These are phyloP conservation scores for Tilletia indica DNA, from an alignment of 1,284 basidiomycete species.

Conservation along the genomic window DNA sequence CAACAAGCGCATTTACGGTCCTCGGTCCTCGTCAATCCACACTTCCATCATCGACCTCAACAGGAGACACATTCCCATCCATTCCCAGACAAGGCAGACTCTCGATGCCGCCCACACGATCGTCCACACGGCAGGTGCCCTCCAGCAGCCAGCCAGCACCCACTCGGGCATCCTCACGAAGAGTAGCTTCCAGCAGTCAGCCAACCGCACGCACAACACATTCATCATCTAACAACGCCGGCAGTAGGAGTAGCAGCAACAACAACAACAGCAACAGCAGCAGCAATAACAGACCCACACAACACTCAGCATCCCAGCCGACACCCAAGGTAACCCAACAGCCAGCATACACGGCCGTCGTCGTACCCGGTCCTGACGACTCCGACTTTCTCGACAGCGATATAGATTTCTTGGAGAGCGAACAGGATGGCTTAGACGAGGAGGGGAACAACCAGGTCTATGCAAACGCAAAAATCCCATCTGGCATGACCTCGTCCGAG, in stretches of 20 bases:
- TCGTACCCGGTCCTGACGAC: constrained; percentile 13
- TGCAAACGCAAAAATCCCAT: neutral
- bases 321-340: neutral
- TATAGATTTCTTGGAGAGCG: neutral
- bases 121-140: neutral
- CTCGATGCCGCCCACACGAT: neutral
- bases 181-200: too few species aligned
- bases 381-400: constrained; percentile 19
- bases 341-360: neutral
- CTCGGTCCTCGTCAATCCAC: too few species aligned
- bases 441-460: too few species aligned
- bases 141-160: constrained; percentile 1
- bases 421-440: too few species aligned
- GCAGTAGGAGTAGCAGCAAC: neutral
- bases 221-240: neutral
- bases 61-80: too few species aligned
- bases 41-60: too few species aligned
- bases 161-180: too few species aligned
- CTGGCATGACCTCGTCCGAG: too few species aligned
- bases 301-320: constrained; percentile 4
- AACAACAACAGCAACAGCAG: neutral
- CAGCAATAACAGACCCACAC: neutral
- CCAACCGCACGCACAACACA: too few species aligned
- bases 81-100: too few species aligned
- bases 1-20: too few species aligned